Percentiles rank a stretch among this genome's conserved stretches.
phyloP scores from a whole-genome alignment of 2,329 filamentous ascomycete species.

The Zelopaecilomyces penicillatus region DNA sequence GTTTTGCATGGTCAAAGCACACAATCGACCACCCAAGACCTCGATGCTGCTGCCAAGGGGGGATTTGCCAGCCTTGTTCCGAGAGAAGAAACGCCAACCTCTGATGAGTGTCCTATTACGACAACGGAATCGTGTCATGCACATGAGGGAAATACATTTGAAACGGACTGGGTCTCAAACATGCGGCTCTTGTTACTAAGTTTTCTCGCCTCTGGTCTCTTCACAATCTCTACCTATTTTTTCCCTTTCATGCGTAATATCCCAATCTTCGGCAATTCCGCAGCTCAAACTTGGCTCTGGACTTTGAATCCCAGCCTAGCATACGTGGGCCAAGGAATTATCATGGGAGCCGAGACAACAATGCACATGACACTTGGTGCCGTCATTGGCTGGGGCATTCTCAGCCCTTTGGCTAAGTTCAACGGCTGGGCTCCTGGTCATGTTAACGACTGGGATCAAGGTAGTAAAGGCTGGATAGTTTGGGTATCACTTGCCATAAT shows the following conservation, averaged over 20 bases:
- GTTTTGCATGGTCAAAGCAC: constrained; percentile 65
- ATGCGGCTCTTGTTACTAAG: constrained; percentile 47
- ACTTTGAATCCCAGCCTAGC: constrained; percentile 94
- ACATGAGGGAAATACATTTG: constrained; percentile 24
- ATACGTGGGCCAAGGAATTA: constrained; percentile 94
- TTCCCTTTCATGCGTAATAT: constrained; percentile 74
- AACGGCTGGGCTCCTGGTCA: constrained; percentile 83
- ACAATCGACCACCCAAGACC: constrained; percentile 23
- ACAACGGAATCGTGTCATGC: too few relatives aligned
- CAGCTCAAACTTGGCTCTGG: constrained; percentile 84
- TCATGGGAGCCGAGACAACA: constrained; percentile 94
- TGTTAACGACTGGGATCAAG: constrained; percentile 80
- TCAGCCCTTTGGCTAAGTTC: constrained; percentile 81
- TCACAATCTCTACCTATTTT: constrained; percentile 85
- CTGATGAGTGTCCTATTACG: too few relatives aligned
- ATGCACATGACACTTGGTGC: constrained; percentile 93
- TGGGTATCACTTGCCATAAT: constrained; percentile 96
- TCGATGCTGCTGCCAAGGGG: constrained; percentile 28
- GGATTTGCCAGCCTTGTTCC: constrained; percentile 36
- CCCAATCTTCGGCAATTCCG: constrained; percentile 70
- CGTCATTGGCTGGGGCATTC: constrained; percentile 77
- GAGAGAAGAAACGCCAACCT: constrained; percentile 14
- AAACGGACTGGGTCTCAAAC: constrained; percentile 35
- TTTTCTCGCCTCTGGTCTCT: constrained; percentile 50
- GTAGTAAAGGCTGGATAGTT: constrained; percentile 97